These are phyloP conservation scores for Arachnomyces sp. DNA, from an alignment of 2,329 filamentous ascomycete genomes.

Conservation along the genomic window DNA sequence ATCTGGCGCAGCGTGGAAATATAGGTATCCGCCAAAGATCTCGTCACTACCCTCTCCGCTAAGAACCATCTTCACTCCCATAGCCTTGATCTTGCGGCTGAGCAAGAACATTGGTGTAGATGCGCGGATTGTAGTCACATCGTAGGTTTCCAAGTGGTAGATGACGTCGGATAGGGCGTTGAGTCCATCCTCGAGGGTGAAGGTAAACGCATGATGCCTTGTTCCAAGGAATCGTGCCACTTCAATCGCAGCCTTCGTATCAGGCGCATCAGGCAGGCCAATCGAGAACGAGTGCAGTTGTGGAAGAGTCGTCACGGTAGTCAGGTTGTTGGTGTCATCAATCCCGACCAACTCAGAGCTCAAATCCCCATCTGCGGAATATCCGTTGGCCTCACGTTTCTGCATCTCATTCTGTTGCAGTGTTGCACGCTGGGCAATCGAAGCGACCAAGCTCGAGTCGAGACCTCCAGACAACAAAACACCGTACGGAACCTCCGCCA, in stretches of 20 bases:
- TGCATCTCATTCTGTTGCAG: conserved; percentile 52
- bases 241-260: conserved; percentile 83
- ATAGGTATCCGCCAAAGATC: conserved; percentile 96
- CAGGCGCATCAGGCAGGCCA: conserved; percentile 83
- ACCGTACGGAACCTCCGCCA: conserved; percentile 98
- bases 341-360: conserved; percentile 71
- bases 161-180: conserved; percentile 97
- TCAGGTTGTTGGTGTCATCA: conserved; percentile 82
- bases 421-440: conserved; percentile 92
- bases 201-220: conserved; percentile 96
- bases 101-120: conserved; percentile 98
- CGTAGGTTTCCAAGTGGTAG: conserved; percentile 94
- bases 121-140: conserved; percentile 95
- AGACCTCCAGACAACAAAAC: conserved; percentile 90
- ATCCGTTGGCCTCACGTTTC: conserved; percentile 33
- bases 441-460: conserved; percentile 88
- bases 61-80: conserved; percentile 99
- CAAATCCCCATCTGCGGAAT: conserved; percentile 21
- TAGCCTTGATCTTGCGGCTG: conserved; percentile 97
- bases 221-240: conserved; percentile 96
- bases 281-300: conserved; percentile 99
- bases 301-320: conserved; percentile 81
- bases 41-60: conserved; percentile 95
- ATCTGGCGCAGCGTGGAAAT: conserved; percentile 92
- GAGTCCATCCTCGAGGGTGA: conserved; percentile 93